phyloP scores from a whole-genome alignment of 2,329 filamentous ascomycete genomes.

The Calonectria pauciramosa region DNA sequence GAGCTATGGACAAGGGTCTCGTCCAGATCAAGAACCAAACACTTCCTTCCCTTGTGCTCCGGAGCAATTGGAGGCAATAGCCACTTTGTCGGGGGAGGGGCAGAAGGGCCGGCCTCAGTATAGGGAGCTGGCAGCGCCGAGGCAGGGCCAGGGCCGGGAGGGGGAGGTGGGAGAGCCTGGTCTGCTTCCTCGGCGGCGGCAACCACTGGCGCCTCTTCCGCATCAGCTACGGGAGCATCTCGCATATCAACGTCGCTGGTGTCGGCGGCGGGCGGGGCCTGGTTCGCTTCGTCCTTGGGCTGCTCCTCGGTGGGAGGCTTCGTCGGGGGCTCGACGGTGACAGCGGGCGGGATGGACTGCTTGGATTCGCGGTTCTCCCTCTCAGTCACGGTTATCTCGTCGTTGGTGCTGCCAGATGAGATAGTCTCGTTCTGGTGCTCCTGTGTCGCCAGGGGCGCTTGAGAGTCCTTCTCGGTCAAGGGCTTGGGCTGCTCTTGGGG shows the following conservation, averaged over 20 bases:
- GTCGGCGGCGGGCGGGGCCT: constrained; percentile 57
- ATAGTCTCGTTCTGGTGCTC: constrained; percentile 60
- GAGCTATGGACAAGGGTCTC: constrained; percentile 98
- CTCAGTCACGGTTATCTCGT: constrained; percentile 59
- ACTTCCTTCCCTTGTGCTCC: constrained; percentile 89
- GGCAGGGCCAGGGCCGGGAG: constrained; percentile 60
- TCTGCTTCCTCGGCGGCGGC: constrained; percentile 54
- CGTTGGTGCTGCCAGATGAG: constrained; percentile 62
- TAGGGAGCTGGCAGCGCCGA: constrained; percentile 56
- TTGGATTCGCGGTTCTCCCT: constrained; percentile 62
- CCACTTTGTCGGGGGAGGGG: constrained; percentile 68
- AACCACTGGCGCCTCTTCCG: constrained; percentile 59
- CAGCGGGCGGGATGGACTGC: constrained; percentile 55
- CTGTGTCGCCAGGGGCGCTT: constrained; percentile 50
- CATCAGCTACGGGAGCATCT: constrained; percentile 69
- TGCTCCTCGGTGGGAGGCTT: constrained; percentile 42
- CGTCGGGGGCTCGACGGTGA: constrained; percentile 60
- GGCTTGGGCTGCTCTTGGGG: constrained; percentile 63
- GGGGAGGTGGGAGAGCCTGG: constrained; percentile 58
- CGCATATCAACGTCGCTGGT: constrained; percentile 78
- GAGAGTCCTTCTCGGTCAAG: constrained; percentile 65
- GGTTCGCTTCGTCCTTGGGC: constrained; percentile 50
- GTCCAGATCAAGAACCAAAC: constrained; percentile 93
- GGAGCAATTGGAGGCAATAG: constrained; percentile 86
- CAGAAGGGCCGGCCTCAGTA: constrained; percentile 58